These are phyloP conservation scores for Nematocida sp. DNA, from an alignment of 371 early-diverging fungal species.

Conservation along the genomic window DNA sequence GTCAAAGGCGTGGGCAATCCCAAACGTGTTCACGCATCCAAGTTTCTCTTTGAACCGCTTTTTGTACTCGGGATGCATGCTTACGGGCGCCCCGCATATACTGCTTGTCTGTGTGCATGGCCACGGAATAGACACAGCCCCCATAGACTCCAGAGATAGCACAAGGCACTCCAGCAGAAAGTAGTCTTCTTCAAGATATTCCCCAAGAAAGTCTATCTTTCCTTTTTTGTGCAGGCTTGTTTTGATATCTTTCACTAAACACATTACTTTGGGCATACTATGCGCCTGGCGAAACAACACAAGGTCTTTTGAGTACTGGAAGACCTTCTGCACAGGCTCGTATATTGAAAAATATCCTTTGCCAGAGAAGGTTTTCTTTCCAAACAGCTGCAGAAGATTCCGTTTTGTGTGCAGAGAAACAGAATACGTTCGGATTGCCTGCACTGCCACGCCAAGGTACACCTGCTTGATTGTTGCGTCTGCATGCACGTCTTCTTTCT, in stretches of 20 bases:
- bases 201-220: background rate
- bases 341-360: too few species aligned
- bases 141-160: background rate
- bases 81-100: background rate
- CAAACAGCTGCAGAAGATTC: too few species aligned
- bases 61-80: constrained; percentile 33
- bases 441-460: too few species aligned
- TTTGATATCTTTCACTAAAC: background rate
- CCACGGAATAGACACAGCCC: background rate
- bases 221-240: background rate
- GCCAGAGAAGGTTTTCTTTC: too few species aligned
- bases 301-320: too few species aligned
- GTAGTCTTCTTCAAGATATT: constrained; percentile 1
- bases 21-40: background rate
- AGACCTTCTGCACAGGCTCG: too few species aligned
- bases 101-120: background rate
- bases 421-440: too few species aligned
- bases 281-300: too few species aligned
- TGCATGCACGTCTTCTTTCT: background rate
- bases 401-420: too few species aligned
- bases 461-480: background rate
- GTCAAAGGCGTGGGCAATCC: background rate
- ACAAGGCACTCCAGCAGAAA: constrained; percentile 32
- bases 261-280: background rate
- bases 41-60: background rate